A percentile compares a stretch with the other conserved stretches of the same genome.
These are phyloP conservation scores for Calvatia gigantea DNA, from an alignment of 768 basidiomycete genomes.

Conservation along the genomic window DNA sequence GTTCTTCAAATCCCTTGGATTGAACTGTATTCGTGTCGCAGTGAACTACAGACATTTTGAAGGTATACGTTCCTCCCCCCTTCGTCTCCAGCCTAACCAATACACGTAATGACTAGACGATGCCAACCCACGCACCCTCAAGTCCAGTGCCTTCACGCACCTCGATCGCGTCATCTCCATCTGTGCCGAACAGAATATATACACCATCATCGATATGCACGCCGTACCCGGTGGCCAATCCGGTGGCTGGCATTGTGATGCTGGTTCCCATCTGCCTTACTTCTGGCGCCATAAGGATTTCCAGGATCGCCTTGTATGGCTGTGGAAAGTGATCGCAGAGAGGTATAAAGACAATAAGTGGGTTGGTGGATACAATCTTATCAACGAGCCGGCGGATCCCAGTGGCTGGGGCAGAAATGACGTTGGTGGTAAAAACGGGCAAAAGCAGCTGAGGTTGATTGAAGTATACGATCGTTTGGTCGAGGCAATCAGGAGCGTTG, in stretches of 20 bases:
- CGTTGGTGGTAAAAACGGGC: slow-evolving; percentile 6
- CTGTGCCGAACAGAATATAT: slow-evolving; percentile 71
- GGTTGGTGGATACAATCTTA: slow-evolving; percentile 82
- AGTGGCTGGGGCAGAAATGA: slow-evolving; percentile 14
- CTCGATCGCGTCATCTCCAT: slow-evolving; percentile 77
- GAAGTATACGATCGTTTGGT: slow-evolving; percentile 66
- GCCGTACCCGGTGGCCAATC: slow-evolving; percentile 73
- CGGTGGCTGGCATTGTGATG: slow-evolving; percentile 80
- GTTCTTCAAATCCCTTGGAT: slow-evolving; percentile 74
- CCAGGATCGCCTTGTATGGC: slow-evolving; percentile 73
- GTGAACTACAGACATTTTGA: slow-evolving; percentile 78
- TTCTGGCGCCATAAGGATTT: slow-evolving; percentile 85
- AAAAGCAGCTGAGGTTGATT: slow-evolving; percentile 53
- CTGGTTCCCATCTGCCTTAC: slow-evolving; percentile 59
- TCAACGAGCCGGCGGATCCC: slow-evolving; percentile 80
- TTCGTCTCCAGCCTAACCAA: neutral
- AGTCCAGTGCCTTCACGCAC: slow-evolving; percentile 72
- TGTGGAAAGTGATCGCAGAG: slow-evolving; percentile 71
- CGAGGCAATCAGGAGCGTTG: slow-evolving; percentile 65
- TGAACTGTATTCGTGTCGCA: slow-evolving; percentile 77
- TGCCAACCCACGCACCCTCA: slow-evolving; percentile 75
- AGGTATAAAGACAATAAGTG: slow-evolving; percentile 74
- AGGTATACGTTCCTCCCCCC: slow-evolving; percentile 26
- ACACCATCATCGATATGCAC: slow-evolving; percentile 81
- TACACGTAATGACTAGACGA: slow-evolving; percentile 40